Conservation (phyloP, 2,329 filamentous ascomycete genomes). For the Colletotrichum scovillei region DNA sequence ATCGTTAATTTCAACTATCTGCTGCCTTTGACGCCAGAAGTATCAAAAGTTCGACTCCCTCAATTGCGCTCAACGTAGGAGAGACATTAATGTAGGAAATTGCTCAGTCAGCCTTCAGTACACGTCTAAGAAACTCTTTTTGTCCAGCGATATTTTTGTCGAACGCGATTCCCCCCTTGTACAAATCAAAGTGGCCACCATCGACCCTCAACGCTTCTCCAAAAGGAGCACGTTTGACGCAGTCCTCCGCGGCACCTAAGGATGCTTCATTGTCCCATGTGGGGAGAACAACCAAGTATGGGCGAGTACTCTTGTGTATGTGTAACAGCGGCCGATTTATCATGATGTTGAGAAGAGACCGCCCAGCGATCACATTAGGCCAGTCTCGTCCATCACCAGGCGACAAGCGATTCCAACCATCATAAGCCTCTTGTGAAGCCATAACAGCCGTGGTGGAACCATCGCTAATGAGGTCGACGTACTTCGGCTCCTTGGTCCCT, state of each 20-base stretch:
- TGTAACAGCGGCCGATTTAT: slow-evolving; percentile 12
- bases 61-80: background rate
- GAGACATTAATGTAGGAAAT: background rate
- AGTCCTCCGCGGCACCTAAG: slow-evolving; percentile 15
- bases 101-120: background rate
- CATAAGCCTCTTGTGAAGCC: slow-evolving; percentile 15
- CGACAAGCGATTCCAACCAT: slow-evolving; percentile 17
- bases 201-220: slow-evolving; percentile 21
- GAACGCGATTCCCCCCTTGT: slow-evolving; percentile 15
- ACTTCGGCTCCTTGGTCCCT: slow-evolving; percentile 6
- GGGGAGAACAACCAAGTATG: slow-evolving; percentile 19
- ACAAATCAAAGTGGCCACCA: slow-evolving; percentile 19
- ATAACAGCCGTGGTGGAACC: slow-evolving; percentile 20
- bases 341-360: slow-evolving; percentile 23
- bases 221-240: slow-evolving; percentile 20
- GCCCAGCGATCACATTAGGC: slow-evolving; percentile 22
- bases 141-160: slow-evolving; percentile 22
- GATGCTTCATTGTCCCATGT: slow-evolving; percentile 30
- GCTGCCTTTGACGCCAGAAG: background rate
- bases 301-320: slow-evolving; percentile 14
- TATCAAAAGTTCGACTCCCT: background rate
- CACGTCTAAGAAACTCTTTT: slow-evolving; percentile 12
- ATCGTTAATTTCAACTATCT: rapidly evolving
- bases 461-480: slow-evolving; percentile 22
- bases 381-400: background rate